A percentile compares a stretch with the other conserved stretches of the same genome.
Evolutionary conservation across 1,284 basidiomycete species (phyloP).

Genomic region (Sparassis latifolia): DNA sequence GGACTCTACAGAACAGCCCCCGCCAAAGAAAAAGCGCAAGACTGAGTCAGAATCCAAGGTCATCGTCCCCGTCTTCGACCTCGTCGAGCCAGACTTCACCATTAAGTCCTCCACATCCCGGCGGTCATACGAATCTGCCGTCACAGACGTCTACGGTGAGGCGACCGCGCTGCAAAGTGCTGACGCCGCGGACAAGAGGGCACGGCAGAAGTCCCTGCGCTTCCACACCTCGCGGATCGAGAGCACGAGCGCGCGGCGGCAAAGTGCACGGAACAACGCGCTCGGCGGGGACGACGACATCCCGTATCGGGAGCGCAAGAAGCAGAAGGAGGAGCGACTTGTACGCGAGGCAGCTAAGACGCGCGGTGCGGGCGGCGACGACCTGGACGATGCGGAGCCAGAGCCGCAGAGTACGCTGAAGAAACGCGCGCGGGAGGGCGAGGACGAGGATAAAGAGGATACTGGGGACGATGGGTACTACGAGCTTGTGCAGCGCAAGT

Average conservation of each 20-base stretch:
- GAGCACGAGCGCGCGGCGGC: conserved; percentile 61
- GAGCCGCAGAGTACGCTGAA: conserved; percentile 34
- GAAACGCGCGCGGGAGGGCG: conserved; percentile 44
- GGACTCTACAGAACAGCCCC: conserved; percentile 17
- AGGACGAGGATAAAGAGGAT: conserved; percentile 28
- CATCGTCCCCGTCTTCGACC: conserved; percentile 50
- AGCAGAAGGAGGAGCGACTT: conserved; percentile 47
- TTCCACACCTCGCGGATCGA: conserved; percentile 87
- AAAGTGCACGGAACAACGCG: conserved; percentile 54
- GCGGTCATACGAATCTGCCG: conserved; percentile 14
- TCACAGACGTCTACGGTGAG: conserved; percentile 70
- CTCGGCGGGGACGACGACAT: conserved; percentile 86
- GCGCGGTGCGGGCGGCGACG: conserved; percentile 51
- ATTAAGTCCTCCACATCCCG: conserved; percentile 7
- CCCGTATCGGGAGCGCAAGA: conserved; percentile 68
- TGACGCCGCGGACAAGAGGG: conserved; percentile 79
- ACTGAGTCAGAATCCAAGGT: conserved; percentile 16
- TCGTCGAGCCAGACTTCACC: conserved; percentile 66
- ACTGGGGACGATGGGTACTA: conserved; percentile 71
- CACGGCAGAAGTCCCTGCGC: conserved; percentile 71
- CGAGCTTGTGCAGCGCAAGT: conserved; percentile 74
- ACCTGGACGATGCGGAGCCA: conserved; percentile 57
- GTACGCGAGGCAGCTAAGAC: conserved; percentile 44
- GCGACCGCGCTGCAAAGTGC: conserved; percentile 57
- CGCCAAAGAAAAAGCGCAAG: conserved; percentile 27